These are phyloP conservation scores for Albugo candida DNA, from an alignment of 352 stramenopile genomes.

Conservation along the genomic window DNA sequence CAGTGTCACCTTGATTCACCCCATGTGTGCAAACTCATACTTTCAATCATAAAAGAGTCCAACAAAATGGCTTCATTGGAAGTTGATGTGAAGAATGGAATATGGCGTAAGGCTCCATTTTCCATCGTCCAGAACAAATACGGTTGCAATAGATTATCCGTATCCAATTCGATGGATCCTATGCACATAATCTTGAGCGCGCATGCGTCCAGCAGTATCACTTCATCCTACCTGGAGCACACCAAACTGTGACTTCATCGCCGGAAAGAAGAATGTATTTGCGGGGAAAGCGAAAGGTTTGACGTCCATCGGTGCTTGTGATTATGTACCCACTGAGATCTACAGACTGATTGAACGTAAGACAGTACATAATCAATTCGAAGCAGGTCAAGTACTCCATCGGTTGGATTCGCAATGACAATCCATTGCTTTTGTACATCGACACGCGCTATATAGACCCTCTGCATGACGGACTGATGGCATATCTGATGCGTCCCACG, in stretches of 20 bases:
- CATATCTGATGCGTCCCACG: conserved; percentile 68
- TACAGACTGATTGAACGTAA: conserved; percentile 11
- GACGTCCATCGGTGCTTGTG: conserved; percentile 17
- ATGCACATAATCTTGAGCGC: not conserved
- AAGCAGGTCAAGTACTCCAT: conserved; percentile 8
- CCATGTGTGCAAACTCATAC: conserved; percentile 3
- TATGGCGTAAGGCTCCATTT: conserved; percentile 32
- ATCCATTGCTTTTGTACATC: conserved; percentile 60
- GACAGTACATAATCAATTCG: not conserved
- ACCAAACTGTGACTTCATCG: conserved; percentile 74
- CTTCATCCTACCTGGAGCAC: conserved; percentile 19
- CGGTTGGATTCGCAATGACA: conserved; percentile 65
- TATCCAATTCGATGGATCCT: conserved; percentile 31
- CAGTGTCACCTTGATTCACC: not conserved
- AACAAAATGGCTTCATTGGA: conserved; percentile 54
- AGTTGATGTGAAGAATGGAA: conserved; percentile 29
- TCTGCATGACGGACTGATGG: conserved; percentile 68
- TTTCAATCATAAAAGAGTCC: conserved; percentile 54
- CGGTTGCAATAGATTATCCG: conserved; percentile 51
- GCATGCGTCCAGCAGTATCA: conserved; percentile 1
- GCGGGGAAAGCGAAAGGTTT: conserved; percentile 40
- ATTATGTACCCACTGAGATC: conserved; percentile 54
- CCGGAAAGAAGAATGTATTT: conserved; percentile 48
- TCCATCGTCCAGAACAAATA: conserved; percentile 62
- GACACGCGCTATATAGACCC: conserved; percentile 65